Evolutionary conservation across 306 rosid species (phyloP), one percentile per base, ranked within the genome.

Genomic region (Lagenaria siceraria): DNA sequence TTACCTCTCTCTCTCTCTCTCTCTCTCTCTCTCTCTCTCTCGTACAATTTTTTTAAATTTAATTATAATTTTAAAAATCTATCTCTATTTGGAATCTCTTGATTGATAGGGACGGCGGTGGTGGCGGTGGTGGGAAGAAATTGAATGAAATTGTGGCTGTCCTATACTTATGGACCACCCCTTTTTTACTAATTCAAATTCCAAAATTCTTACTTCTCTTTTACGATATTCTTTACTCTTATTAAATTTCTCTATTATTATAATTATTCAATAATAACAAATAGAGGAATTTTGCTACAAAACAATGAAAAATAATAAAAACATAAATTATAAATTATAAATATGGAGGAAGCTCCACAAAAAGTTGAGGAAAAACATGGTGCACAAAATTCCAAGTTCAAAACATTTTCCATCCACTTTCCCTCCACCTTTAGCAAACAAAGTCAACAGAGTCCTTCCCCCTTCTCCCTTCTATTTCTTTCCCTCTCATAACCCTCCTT

Each of bases 61-160:
- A n/a, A n/a, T n/a, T n/a, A n/a, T n/a, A n/a, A n/a, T n/a, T n/a
- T n/a, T n/a, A 43, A 11, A 43, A 43, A 10, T 63, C 31, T 40
- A 29, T 66, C 17, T 36, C 52, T 68, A 68, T 68, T 68, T 68
- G 75, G 73, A 38, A 66, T 66, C 53, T 66, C 53, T 69, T 69
- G 75, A 69, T 69, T 69, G 75, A 69, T 70, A 7, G 75, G 21
- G 75, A 46, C 38, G 75, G 38, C 36, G 74, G 38, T 24, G 75
- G 75, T 25, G 56, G 22, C 11, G 68, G 42, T 18, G 19, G 18
- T 55, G 61, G 61, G 21, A 51, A 18, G 15, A 43, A 43, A 70
- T 43, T 24, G 38, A 46, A 13, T 70, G 75, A 62, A 27, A 24
- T 48, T 46, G 36, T 43, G 48, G 46, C 3, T 64, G 74, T 64